Base-by-base conservation (phyloP, 208 protist genomes). In the Trypanosomatidae sp. region DNA sequence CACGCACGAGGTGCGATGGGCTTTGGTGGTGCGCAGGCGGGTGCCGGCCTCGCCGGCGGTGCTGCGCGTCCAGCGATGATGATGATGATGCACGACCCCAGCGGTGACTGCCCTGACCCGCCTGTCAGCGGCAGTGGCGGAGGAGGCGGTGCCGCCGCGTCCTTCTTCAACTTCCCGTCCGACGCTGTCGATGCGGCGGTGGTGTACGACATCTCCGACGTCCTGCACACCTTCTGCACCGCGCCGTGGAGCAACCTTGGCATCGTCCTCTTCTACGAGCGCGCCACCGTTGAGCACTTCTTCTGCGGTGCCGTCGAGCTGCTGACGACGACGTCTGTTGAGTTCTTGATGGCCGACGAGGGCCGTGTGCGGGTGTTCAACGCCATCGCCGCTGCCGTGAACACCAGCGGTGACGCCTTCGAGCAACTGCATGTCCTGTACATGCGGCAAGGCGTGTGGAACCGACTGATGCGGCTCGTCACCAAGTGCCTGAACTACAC, bases 191-290 rank as follows among this genome's bases (percentile, higher is more conserved):
- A 83, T 39, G 81, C 82, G 25, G 52, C 59, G 1, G 77, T 91
- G 19, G 77, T 96, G 65, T 96, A 95, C 77, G 80, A 92, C 79
- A 68, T 91, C 60, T 79, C 87, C 0, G 81, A 89, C 56, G 80
- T 93, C 58, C 79, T 95, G 33, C 75, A 85, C 71, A 83, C 77
- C 33, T 67, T 95, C 55, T 91, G 91, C 83, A 74, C 59, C 41
- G 82, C 77, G 39, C 41, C 83, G 72, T 97, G 92, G 90, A 88
- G 87, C 71, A 94, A 95, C 64, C 66, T 95, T 9, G 92, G 92
- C 28, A 85, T 96, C 50, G 66, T 93, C 10, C 69, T 93, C 46
- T 81, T 86, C 62, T 97, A 95, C 74, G 85, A 95, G 59, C 81
- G 86, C 1, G 73, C 74, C 71, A 73, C 84, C 10, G 77, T 90